Conservation (phyloP, 2,329 filamentous ascomycete genomes). For the Pyrenochaeta sp. region DNA sequence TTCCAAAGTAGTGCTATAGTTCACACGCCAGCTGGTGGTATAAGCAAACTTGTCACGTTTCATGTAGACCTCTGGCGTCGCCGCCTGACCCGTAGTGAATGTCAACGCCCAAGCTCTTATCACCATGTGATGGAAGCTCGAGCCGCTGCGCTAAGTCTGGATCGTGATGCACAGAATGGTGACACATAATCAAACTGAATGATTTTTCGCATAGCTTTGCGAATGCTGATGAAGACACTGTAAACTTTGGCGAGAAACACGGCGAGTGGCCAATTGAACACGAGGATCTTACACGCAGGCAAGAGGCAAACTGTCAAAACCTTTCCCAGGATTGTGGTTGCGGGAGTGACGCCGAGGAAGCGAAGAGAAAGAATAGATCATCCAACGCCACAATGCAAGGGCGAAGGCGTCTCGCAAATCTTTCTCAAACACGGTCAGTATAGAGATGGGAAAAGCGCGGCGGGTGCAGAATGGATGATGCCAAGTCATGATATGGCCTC, state of each 20-base stretch:
- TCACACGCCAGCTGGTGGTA: slow-evolving; percentile 9
- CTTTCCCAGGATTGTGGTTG: not conserved
- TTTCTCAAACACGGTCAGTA: slow-evolving; percentile 1
- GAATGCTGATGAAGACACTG: not conserved
- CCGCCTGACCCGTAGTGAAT: slow-evolving; percentile 3
- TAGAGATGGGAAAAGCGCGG: not conserved
- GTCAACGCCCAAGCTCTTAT: not conserved
- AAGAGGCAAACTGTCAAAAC: not conserved
- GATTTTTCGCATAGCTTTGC: not conserved
- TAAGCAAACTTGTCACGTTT: slow-evolving; percentile 30
- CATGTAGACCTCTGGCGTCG: slow-evolving; percentile 15
- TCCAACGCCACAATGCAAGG: slow-evolving; percentile 16
- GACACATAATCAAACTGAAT: not conserved
- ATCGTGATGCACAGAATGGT: not conserved
- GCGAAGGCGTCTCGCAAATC: not conserved
- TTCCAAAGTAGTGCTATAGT: not conserved
- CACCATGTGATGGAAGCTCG: not conserved
- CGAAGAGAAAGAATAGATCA: not conserved
- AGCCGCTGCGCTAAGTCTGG: not conserved
- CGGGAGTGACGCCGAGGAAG: not conserved
- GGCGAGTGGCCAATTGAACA: not conserved
- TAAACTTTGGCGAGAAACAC: not conserved
- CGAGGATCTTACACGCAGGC: not conserved
- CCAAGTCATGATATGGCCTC: slow-evolving; percentile 16
- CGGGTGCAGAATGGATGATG: slow-evolving; percentile 7